A percentile compares a stretch with the other conserved stretches of the same genome.
These are phyloP conservation scores for Coprinopsis marcescibilis DNA, from an alignment of 768 basidiomycete species.

Conservation along the genomic window DNA sequence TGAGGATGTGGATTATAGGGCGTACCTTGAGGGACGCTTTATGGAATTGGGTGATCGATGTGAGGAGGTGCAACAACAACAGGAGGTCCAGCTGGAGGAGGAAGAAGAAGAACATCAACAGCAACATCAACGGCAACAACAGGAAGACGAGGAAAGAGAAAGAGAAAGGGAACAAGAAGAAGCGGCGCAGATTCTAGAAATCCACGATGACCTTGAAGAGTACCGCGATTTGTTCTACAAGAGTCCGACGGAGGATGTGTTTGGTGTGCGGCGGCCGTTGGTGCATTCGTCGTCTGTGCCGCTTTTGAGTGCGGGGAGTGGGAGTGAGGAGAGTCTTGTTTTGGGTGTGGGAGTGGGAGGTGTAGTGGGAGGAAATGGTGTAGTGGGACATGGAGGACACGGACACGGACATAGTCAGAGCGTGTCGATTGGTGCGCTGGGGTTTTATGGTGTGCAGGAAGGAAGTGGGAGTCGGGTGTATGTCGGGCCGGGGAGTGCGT, in stretches of 20 bases:
- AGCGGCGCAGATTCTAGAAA: too few species aligned
- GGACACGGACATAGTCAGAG: not conserved
- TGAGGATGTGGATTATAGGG: not conserved
- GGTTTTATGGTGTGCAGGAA: not conserved
- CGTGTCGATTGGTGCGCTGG: not conserved
- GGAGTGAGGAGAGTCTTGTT: too few species aligned
- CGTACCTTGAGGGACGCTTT: not conserved
- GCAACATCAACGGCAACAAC: not conserved
- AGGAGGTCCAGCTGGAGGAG: not conserved
- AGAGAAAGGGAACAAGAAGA: not conserved
- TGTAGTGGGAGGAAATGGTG: too few species aligned
- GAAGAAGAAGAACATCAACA: not conserved
- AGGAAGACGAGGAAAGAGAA: not conserved
- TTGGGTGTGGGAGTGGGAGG: too few species aligned
- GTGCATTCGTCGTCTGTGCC: conserved; percentile 1
- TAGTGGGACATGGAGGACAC: too few species aligned
- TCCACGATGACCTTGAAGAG: not conserved
- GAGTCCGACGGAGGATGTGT: not conserved
- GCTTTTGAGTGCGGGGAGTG: too few species aligned
- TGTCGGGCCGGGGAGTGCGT: not conserved
- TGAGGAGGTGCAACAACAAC: not conserved
- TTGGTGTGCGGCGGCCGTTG: not conserved
- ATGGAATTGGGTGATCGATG: too few species aligned
- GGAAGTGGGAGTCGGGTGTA: conserved; percentile 1
- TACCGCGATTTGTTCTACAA: conserved; percentile 1